These are phyloP conservation scores for Macrolepiota fuliginosa DNA, from an alignment of 768 basidiomycete genomes.

Conservation along the genomic window DNA sequence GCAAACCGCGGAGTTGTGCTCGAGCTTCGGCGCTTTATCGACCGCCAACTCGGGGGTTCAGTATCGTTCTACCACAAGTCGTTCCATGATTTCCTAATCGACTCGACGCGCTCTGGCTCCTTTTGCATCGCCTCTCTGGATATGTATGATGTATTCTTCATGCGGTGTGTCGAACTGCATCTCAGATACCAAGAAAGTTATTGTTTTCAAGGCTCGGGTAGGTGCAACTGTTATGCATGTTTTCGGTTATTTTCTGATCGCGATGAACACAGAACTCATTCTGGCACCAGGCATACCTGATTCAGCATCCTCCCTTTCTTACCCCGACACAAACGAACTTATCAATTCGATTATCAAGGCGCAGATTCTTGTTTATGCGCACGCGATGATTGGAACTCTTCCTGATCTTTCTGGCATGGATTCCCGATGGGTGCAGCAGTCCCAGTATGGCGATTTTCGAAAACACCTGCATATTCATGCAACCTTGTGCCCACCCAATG, in stretches of 20 bases:
- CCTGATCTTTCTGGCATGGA: background rate
- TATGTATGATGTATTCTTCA: background rate
- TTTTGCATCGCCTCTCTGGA: background rate
- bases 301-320: background rate
- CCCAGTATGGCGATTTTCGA: background rate
- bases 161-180: background rate
- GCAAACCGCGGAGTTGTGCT: too few relatives aligned
- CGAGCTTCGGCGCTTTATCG: background rate
- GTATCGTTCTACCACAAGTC: background rate
- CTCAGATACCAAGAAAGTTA: background rate
- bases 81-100: background rate
- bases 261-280: background rate
- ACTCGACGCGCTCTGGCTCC: background rate
- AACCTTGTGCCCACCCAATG: background rate
- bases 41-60: background rate
- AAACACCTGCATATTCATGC: background rate
- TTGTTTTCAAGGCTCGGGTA: background rate
- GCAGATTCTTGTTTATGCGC: background rate
- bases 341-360: background rate
- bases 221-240: background rate
- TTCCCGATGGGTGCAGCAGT: too few relatives aligned
- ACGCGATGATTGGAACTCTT: background rate
- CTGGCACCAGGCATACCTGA: background rate
- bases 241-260: background rate
- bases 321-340: background rate